Evolutionary conservation across 768 basidiomycete species (phyloP), one percentile per base, ranked within the genome.

Genomic region (Mycena vulgaris): DNA sequence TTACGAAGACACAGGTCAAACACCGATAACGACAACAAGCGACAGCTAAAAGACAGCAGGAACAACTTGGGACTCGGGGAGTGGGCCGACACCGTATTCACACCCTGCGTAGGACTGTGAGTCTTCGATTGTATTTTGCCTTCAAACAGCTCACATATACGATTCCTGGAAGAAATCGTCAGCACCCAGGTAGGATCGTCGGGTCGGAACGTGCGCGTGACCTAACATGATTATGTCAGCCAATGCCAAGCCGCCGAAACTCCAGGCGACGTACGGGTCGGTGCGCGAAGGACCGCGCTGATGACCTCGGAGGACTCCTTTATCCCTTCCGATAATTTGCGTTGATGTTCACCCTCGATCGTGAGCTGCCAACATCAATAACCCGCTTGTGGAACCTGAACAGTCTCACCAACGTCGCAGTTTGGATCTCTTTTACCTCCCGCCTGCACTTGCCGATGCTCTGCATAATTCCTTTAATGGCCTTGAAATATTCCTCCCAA

Each of bases 361-460:
- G 25, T 62, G 48, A 35, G 60, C 60, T 62, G 35, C 5, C 35
- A 49, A 13, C 49, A 19, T 21, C n/a, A n/a, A n/a, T n/a, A n/a
- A n/a, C n/a, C n/a, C n/a, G n/a, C n/a, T n/a, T n/a, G n/a, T n/a
- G n/a, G n/a, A n/a, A n/a, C n/a, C n/a, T n/a, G n/a, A n/a, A n/a
- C n/a, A n/a, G n/a, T n/a, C n/a, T n/a, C n/a, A n/a, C n/a, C n/a
- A n/a, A n/a, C n/a, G n/a, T n/a, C n/a, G n/a, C n/a, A n/a, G n/a
- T n/a, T n/a, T n/a, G n/a, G n/a, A n/a, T n/a, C n/a, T n/a, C n/a
- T n/a, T n/a, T n/a, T n/a, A n/a, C n/a, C n/a, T n/a, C n/a, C n/a
- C n/a, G n/a, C n/a, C n/a, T n/a, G n/a, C n/a, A n/a, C n/a, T n/a
- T n/a, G n/a, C n/a, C n/a, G n/a, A n/a, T n/a, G n/a, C n/a, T n/a